Evolutionary conservation across 768 basidiomycete genomes (phyloP).

Genomic region (Amanita inopinata): DNA sequence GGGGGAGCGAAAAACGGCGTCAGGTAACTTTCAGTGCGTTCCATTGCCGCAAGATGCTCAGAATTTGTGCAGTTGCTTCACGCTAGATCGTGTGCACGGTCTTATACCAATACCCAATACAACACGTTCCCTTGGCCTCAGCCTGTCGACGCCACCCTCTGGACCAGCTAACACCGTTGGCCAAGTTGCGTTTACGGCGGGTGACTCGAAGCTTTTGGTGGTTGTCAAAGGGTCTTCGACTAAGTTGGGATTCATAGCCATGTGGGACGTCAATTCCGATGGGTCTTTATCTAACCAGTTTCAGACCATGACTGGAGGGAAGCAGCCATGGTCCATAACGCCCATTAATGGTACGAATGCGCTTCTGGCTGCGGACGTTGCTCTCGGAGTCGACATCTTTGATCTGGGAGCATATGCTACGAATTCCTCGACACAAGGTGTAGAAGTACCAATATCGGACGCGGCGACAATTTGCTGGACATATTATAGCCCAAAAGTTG

Average conservation of each 20-base stretch:
- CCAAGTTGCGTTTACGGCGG: constrained; percentile 38
- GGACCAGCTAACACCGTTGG: constrained; percentile 35
- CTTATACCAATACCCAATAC: constrained; percentile 30
- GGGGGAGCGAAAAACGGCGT: constrained; percentile 22
- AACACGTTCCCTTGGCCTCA: constrained; percentile 31
- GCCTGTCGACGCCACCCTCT: constrained; percentile 42
- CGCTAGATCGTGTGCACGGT: constrained; percentile 29
- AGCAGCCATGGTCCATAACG: constrained; percentile 42
- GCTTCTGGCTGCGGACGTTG: constrained; percentile 30
- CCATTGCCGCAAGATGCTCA: background rate
- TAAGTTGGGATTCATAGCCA: constrained; percentile 39
- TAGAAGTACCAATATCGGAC: constrained; percentile 22
- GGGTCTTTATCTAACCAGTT: constrained; percentile 35
- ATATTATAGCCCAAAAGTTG: constrained; percentile 28
- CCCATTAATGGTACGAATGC: constrained; percentile 29
- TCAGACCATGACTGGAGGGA: constrained; percentile 28
- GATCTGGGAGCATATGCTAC: constrained; percentile 17
- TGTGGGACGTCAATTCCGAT: constrained; percentile 35
- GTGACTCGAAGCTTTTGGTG: constrained; percentile 32
- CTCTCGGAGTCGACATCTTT: constrained; percentile 28
- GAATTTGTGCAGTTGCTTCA: constrained; percentile 32
- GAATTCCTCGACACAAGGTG: constrained; percentile 12
- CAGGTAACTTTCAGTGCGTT: background rate
- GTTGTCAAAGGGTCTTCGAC: constrained; percentile 40
- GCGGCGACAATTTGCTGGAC: constrained; percentile 36